phyloP scores from a whole-genome alignment of 2,329 filamentous ascomycete genomes.

The Colletotrichum magnum region DNA sequence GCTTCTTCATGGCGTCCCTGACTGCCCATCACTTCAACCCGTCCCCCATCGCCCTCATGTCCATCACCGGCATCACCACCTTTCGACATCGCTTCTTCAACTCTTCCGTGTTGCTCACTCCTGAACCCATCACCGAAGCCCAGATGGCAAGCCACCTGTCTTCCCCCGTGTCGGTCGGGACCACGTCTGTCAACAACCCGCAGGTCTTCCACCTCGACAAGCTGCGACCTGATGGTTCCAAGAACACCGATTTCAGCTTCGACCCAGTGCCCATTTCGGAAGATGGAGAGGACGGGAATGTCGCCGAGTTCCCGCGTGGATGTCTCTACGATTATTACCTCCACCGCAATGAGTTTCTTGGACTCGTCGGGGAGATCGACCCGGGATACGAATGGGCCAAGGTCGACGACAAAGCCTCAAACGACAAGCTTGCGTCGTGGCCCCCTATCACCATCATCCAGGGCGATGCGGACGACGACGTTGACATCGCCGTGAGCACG shows the following conservation, averaged over 20 bases:
- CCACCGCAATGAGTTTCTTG: slow-evolving; percentile 48
- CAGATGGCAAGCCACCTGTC: slow-evolving; percentile 45
- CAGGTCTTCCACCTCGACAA: slow-evolving; percentile 46
- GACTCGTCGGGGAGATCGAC: slow-evolving; percentile 48
- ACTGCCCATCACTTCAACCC: slow-evolving; percentile 48
- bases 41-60: slow-evolving; percentile 50
- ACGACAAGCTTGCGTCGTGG: slow-evolving; percentile 45
- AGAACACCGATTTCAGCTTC: slow-evolving; percentile 39
- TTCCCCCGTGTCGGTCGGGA: slow-evolving; percentile 45
- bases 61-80: slow-evolving; percentile 53
- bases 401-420: slow-evolving; percentile 5
- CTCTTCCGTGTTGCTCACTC: slow-evolving; percentile 49
- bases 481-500: slow-evolving; percentile 47
- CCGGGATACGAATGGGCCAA: slow-evolving; percentile 50
- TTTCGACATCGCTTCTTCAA: slow-evolving; percentile 54
- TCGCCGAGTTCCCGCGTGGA: slow-evolving; percentile 37
- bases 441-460: slow-evolving; percentile 53
- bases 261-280: slow-evolving; percentile 9
- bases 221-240: slow-evolving; percentile 46
- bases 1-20: slow-evolving; percentile 50
- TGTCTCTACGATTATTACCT: slow-evolving; percentile 53
- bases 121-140: slow-evolving; percentile 45
- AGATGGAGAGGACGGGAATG: neutral
- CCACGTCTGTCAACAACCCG: slow-evolving; percentile 37
- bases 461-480: slow-evolving; percentile 48